Evolutionary conservation across 176 grass and related monocot species (phyloP).

Genomic region (Aegilops longissima): DNA sequence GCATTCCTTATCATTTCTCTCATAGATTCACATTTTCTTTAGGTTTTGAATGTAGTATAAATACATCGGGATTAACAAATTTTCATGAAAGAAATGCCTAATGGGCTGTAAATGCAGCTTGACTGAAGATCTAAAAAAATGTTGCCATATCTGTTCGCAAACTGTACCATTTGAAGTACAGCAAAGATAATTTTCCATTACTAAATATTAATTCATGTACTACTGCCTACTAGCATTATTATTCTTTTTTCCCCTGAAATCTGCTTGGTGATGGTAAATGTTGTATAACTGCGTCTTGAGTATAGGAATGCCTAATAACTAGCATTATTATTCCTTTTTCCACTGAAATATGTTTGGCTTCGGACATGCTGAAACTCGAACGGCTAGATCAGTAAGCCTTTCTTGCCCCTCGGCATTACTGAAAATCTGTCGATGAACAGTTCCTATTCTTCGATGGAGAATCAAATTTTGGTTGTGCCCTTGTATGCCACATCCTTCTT

Average conservation of each 20-base stretch:
- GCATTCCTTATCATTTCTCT: not conserved
- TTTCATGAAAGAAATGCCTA: not conserved
- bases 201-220: not conserved
- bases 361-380: constrained; percentile 75
- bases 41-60: not conserved
- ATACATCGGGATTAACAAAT: not conserved
- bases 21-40: not conserved
- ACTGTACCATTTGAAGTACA: not conserved
- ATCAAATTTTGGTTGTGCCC: too few species aligned
- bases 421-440: too few species aligned
- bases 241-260: too few species aligned
- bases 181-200: not conserved
- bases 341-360: constrained; percentile 25
- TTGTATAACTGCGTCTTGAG: not conserved
- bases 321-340: too few species aligned
- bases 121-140: not conserved
- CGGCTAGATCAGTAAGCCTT: constrained; percentile 70
- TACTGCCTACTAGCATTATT: too few species aligned
- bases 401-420: not conserved
- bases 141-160: not conserved
- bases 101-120: not conserved
- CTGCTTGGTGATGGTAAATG: not conserved
- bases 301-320: not conserved
- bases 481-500: not conserved
- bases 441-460: too few species aligned